Base-by-base conservation (phyloP, 2,329 filamentous ascomycete species). In the Phoma sp. region DNA sequence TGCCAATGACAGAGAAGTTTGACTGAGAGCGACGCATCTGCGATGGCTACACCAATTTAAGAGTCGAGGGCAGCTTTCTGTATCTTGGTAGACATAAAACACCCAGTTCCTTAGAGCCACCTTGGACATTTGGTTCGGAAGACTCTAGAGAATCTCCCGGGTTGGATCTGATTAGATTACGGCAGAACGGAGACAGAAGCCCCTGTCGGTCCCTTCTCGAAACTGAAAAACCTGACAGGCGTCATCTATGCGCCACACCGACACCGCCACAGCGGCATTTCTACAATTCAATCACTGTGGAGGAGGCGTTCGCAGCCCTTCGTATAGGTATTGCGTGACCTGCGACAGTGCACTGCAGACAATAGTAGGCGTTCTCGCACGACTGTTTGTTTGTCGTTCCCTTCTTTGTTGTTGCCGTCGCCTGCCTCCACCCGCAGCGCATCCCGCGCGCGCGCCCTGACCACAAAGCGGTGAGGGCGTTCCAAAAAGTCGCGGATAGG, bases 1-100 rank as follows among this genome's bases (percentile, higher is more conserved):
- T 89, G 39, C 86, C 90, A 2, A 79, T 89, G 68, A 67, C 64
- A 3, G 62, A 67, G 25, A 69, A 64, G 59, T 66, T 69, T 32
- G 32, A 41, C 3, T 50, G 46, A 55, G 37, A 11, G n/a, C 7
- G 9, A 9, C 9, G 27, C 27, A 29, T 9, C 1, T 29, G 9
- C 27, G 27, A 29, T 29, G 27, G 3, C 27, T 29, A 9, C 9
- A 9, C 27, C 9, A 9, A 29, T 7, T 6, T 29, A 9, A 29
- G 27, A 29, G 6, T 29, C 27, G 27, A 29, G 6, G 27, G 27
- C 6, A 29, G 27, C 27, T 4, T 29, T 29, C 27, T 2, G 6
- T 33, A 13, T 4, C 3, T 33, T 9, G 9, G 13, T 11, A 33
- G 7, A n/a, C 13, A 33, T 33, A 33, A 11, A 18, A 13, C 13